Conservation (phyloP, 2,329 filamentous ascomycete species). For the Fusarium sp. region DNA sequence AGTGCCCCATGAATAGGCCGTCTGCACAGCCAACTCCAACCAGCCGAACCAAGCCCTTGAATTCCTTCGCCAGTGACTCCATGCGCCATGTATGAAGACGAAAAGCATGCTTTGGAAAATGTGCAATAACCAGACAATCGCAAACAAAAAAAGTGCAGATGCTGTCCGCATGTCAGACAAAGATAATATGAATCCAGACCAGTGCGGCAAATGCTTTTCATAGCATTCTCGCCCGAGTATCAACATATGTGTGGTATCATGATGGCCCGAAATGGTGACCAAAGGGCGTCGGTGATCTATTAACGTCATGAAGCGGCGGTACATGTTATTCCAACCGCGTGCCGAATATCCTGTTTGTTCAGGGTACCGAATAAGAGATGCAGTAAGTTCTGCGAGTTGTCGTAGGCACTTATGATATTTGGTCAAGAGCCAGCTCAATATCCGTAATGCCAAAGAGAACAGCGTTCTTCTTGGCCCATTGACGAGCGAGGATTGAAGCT, state of each 20-base stretch:
- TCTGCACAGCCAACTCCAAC: constrained; percentile 52
- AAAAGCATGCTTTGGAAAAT: constrained; percentile 53
- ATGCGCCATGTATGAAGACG: constrained; percentile 56
- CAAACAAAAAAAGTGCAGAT: constrained; percentile 40
- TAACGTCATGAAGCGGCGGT: constrained; percentile 51
- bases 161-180: constrained; percentile 44
- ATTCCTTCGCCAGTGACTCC: constrained; percentile 55
- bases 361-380: constrained; percentile 32
- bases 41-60: constrained; percentile 52
- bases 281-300: constrained; percentile 47
- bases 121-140: constrained; percentile 50
- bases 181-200: constrained; percentile 48
- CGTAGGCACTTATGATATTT: constrained; percentile 51
- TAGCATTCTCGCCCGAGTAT: constrained; percentile 27
- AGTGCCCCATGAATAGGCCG: constrained; percentile 40
- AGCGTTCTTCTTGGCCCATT: constrained; percentile 90
- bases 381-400: constrained; percentile 25
- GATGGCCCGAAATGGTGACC: constrained; percentile 40
- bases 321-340: constrained; percentile 49
- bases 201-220: constrained; percentile 23
- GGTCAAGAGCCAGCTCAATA: constrained; percentile 62
- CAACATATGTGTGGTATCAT: constrained; percentile 40
- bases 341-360: constrained; percentile 47
- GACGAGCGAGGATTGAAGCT: constrained; percentile 92
- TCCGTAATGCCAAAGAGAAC: constrained; percentile 66